phyloP scores from a whole-genome alignment of 2,329 filamentous ascomycete genomes.

The Fusarium sulawesiense region DNA sequence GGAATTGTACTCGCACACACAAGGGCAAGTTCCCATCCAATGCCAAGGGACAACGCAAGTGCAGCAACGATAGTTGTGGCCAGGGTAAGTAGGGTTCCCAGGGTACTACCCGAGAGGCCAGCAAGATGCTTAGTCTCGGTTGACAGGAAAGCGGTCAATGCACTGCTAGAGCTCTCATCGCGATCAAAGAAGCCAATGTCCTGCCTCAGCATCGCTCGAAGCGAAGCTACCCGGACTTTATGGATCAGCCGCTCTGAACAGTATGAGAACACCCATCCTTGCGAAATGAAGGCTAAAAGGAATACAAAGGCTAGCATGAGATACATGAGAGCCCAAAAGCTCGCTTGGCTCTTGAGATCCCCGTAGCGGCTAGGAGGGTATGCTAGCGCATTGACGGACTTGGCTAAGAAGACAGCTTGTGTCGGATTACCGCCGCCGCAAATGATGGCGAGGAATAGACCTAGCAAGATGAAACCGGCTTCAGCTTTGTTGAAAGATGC shows the following conservation, averaged over 20 bases:
- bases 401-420: constrained; percentile 46
- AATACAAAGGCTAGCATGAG: constrained; percentile 56
- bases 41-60: constrained; percentile 25
- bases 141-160: constrained; percentile 41
- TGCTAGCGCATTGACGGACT: constrained; percentile 30
- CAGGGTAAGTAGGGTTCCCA: constrained; percentile 17
- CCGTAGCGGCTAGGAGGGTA: constrained; percentile 13
- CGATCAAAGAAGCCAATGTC: constrained; percentile 53
- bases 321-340: constrained; percentile 63
- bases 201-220: constrained; percentile 48
- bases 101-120: constrained; percentile 20
- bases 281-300: constrained; percentile 49
- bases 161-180: constrained; percentile 35
- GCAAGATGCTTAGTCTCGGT: constrained; percentile 15
- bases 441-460: constrained; percentile 24
- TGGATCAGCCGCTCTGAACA: constrained; percentile 32
- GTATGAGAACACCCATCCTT: constrained; percentile 37
- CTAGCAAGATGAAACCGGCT: neutral
- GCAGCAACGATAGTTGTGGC: constrained; percentile 7
- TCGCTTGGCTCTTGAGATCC: constrained; percentile 40
- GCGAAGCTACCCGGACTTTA: neutral
- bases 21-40: constrained; percentile 60
- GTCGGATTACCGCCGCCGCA: constrained; percentile 45
- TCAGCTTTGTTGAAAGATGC: constrained; percentile 18
- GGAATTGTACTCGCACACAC: constrained; percentile 56